phyloP scores from a whole-genome alignment of 208 protist species.

The Leishmania tropica region DNA sequence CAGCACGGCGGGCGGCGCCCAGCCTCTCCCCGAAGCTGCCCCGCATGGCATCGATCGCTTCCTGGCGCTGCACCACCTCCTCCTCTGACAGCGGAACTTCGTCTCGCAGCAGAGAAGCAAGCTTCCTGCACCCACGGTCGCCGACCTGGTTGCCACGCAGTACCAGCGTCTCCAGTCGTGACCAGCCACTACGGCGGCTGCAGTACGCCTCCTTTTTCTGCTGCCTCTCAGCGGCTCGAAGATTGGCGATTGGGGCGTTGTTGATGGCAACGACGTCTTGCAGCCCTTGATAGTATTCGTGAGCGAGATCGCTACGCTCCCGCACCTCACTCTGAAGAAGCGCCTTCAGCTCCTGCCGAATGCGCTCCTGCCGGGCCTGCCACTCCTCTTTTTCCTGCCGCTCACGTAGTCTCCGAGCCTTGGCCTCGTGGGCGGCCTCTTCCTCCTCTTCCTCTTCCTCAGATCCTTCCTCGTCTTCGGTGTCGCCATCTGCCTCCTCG shows the following conservation, averaged over 20 bases:
- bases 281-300: constrained; percentile 7
- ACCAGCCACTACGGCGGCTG: constrained; percentile 80
- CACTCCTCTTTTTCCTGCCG: constrained; percentile 7
- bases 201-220: constrained; percentile 57
- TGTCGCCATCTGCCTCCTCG: background rate
- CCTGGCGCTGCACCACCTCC: constrained; percentile 54
- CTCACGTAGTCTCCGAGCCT: constrained; percentile 1
- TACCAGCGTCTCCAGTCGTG: constrained; percentile 58
- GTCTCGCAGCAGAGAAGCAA: constrained; percentile 54
- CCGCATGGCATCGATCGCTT: constrained; percentile 26
- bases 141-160: constrained; percentile 74
- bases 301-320: background rate
- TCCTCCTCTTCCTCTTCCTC: constrained; percentile 38
- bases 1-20: constrained; percentile 22
- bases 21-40: constrained; percentile 33
- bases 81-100: constrained; percentile 69
- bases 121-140: constrained; percentile 46
- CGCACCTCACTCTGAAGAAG: constrained; percentile 7
- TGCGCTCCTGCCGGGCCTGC: constrained; percentile 6
- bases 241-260: constrained; percentile 3
- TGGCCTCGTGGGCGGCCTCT: background rate
- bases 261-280: constrained; percentile 6
- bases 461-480: constrained; percentile 23
- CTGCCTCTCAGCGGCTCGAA: constrained; percentile 41
- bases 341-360: constrained; percentile 12